phyloP scores from a whole-genome alignment of 1,139 yeast genomes.

The Suhomyces guaymorum region DNA sequence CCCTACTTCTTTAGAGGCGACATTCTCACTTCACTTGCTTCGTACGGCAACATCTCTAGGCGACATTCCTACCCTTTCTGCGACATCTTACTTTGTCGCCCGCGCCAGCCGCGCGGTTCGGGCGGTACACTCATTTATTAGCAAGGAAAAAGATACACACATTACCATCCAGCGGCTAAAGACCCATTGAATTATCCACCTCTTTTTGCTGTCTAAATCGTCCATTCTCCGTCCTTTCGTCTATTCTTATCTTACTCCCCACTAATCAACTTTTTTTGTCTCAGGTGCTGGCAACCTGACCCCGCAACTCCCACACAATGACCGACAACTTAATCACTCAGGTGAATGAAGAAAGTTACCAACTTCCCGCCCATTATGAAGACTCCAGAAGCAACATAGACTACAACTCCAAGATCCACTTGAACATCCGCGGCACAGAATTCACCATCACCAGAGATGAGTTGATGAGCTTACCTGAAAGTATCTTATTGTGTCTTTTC shows the following conservation, averaged over 20 bases:
- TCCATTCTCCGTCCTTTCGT: too few relatives aligned
- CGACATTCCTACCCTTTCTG: too few relatives aligned
- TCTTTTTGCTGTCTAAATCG: too few relatives aligned
- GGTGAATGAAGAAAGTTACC: conserved; percentile 49
- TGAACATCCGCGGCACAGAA: conserved; percentile 62
- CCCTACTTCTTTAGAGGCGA: too few relatives aligned
- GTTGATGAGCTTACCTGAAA: conserved; percentile 87
- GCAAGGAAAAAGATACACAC: too few relatives aligned
- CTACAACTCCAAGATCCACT: conserved; percentile 61
- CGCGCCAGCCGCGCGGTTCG: conserved; percentile 1
- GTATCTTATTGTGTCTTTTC: conserved; percentile 78
- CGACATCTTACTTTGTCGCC: neutral
- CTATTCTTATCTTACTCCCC: too few relatives aligned
- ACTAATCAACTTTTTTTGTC: too few relatives aligned
- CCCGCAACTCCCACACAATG: conserved; percentile 21
- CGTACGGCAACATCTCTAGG: too few relatives aligned
- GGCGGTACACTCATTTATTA: too few relatives aligned
- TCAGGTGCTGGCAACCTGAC: conserved; percentile 19
- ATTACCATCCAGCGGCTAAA: neutral
- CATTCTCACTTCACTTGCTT: too few relatives aligned
- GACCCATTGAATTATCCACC: too few relatives aligned
- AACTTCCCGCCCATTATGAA: conserved; percentile 20
- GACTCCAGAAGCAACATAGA: conserved; percentile 39
- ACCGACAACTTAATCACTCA: conserved; percentile 61
- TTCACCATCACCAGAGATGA: conserved; percentile 84